Conservation (phyloP, 2,329 filamentous ascomycete genomes). For the Stagonosporopsis chrysanthemi region DNA sequence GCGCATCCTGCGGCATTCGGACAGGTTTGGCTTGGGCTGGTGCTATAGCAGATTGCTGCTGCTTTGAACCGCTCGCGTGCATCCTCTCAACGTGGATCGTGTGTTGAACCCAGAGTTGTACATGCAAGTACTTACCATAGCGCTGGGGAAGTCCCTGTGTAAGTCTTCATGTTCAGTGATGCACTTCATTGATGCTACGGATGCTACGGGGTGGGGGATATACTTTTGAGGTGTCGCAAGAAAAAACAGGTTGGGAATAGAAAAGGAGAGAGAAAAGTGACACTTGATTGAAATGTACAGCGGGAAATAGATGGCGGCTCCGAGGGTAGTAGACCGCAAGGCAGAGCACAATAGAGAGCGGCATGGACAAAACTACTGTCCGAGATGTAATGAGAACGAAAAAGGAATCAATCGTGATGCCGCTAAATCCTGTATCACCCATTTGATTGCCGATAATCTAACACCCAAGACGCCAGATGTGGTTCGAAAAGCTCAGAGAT, state of each 20-base stretch:
- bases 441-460: slow-evolving; percentile 27
- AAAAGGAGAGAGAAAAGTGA: not conserved
- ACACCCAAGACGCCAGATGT: slow-evolving; percentile 22
- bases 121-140: not conserved
- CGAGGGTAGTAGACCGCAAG: not conserved
- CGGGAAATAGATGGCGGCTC: not conserved
- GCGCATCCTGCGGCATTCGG: not conserved
- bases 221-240: slow-evolving; percentile 11
- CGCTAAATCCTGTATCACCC: slow-evolving; percentile 20
- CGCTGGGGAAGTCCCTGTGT: not conserved
- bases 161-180: not conserved
- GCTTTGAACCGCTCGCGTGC: not conserved
- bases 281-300: slow-evolving; percentile 3
- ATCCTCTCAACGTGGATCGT: not conserved
- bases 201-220: slow-evolving; percentile 5
- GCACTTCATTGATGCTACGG: slow-evolving; percentile 14
- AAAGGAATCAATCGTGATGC: slow-evolving; percentile 21
- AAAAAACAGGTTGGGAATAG: not conserved
- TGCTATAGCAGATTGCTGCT: not conserved
- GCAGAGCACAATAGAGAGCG: slow-evolving; percentile 16
- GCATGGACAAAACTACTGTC: slow-evolving; percentile 21
- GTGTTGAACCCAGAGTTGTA: not conserved
- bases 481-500: slow-evolving; percentile 23
- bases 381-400: slow-evolving; percentile 9
- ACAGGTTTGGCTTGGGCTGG: slow-evolving; percentile 10